These are phyloP conservation scores for Trichosporon faecale DNA, from an alignment of 1,284 basidiomycete species.

Conservation along the genomic window DNA sequence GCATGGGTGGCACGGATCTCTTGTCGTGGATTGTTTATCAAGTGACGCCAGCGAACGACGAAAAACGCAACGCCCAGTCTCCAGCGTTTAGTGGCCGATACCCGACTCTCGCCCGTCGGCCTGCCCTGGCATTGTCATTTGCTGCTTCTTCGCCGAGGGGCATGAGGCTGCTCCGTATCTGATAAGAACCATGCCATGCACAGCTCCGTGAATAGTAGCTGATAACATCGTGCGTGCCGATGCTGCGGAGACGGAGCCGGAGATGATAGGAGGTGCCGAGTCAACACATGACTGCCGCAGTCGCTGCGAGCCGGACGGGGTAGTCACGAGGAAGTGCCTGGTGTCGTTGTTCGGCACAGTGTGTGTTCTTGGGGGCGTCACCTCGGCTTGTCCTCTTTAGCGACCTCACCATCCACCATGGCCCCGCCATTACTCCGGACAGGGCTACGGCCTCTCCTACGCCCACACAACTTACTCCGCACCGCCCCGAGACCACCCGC, in stretches of 20 bases:
- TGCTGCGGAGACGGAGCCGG: background rate
- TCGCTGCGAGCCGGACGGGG: too few relatives aligned
- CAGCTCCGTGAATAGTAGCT: background rate
- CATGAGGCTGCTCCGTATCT: background rate
- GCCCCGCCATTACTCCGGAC: background rate
- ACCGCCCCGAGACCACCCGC: background rate
- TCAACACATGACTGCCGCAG: too few relatives aligned
- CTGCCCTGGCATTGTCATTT: background rate
- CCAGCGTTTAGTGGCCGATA: background rate
- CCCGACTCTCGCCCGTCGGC: background rate
- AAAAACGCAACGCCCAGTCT: background rate
- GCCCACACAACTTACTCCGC: background rate
- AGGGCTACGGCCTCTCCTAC: background rate
- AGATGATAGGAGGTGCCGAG: too few relatives aligned
- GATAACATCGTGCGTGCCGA: background rate
- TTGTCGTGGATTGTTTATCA: background rate
- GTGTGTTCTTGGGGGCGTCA: background rate
- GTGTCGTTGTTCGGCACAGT: background rate
- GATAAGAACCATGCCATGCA: background rate
- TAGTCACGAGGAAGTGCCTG: background rate
- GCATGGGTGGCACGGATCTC: background rate
- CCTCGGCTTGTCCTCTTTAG: background rate
- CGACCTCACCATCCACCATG: conserved; percentile 1
- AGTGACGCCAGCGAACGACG: background rate
- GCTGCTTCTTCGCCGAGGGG: background rate